phyloP scores from a whole-genome alignment of 352 stramenopile genomes.

The Paralagenidium karlingii region DNA sequence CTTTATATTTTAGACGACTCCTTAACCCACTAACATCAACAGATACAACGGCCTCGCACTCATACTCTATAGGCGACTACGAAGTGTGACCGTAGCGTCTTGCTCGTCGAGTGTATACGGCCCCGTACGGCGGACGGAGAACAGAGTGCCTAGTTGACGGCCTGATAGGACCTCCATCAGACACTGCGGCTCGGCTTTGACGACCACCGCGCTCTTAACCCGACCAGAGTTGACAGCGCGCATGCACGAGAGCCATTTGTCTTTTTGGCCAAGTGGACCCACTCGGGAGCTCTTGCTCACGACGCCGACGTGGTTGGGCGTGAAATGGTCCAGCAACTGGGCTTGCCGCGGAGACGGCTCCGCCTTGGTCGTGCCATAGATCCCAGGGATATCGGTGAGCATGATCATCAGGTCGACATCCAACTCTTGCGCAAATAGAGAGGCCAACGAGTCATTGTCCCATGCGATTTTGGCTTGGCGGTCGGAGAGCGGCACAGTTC shows the following conservation, averaged over 20 bases:
- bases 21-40: too few relatives aligned
- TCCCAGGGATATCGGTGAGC: slow-evolving; percentile 59
- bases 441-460: slow-evolving; percentile 79
- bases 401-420: slow-evolving; percentile 62
- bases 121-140: slow-evolving; percentile 22
- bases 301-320: slow-evolving; percentile 21
- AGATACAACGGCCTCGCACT: too few relatives aligned
- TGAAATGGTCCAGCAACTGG: slow-evolving; percentile 24
- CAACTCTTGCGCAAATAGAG: slow-evolving; percentile 63
- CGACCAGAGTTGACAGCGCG: slow-evolving; percentile 57
- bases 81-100: too few relatives aligned
- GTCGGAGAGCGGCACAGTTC: slow-evolving; percentile 44
- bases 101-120: too few relatives aligned
- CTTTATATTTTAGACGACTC: too few relatives aligned
- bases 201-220: slow-evolving; percentile 43
- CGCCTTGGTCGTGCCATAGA: slow-evolving; percentile 16
- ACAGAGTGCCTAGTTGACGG: slow-evolving; percentile 57
- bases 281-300: slow-evolving; percentile 41
- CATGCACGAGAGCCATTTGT: slow-evolving; percentile 75
- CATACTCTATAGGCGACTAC: too few relatives aligned
- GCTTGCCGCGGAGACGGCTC: slow-evolving; percentile 1
- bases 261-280: slow-evolving; percentile 47
- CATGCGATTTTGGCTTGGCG: slow-evolving; percentile 48
- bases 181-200: slow-evolving; percentile 44
- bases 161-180: slow-evolving; percentile 52